Evolutionary conservation across 2,329 filamentous ascomycete genomes (phyloP).

Genomic region (Zymoseptoria brevis): DNA sequence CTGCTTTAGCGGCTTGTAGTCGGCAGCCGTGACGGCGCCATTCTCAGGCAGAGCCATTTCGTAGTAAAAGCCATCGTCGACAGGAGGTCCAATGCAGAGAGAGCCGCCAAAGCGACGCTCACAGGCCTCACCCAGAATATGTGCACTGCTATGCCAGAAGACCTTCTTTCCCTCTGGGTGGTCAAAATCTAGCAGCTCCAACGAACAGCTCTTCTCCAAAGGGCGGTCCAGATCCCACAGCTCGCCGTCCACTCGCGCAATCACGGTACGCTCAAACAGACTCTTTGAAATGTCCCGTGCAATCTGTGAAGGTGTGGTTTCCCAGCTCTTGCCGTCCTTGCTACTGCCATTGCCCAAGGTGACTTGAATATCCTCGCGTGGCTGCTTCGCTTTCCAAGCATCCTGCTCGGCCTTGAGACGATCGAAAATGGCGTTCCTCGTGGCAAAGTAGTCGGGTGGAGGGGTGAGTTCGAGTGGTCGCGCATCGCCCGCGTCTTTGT

Average conservation of each 20-base stretch:
- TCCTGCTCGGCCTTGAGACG: slow-evolving; percentile 77
- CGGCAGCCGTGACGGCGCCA: slow-evolving; percentile 60
- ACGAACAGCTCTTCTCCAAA: slow-evolving; percentile 75
- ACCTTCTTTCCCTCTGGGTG: slow-evolving; percentile 74
- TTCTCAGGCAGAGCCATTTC: slow-evolving; percentile 80
- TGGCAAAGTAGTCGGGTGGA: slow-evolving; percentile 68
- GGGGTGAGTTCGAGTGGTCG: slow-evolving; percentile 42
- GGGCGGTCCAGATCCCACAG: slow-evolving; percentile 92
- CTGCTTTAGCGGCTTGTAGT: slow-evolving; percentile 78
- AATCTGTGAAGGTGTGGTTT: slow-evolving; percentile 78
- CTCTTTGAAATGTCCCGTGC: slow-evolving; percentile 75
- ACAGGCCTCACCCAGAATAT: slow-evolving; percentile 89
- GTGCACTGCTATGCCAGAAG: slow-evolving; percentile 96
- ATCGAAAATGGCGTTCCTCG: slow-evolving; percentile 81
- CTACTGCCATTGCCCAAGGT: slow-evolving; percentile 65
- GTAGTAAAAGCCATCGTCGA: slow-evolving; percentile 91
- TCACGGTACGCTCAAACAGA: slow-evolving; percentile 75
- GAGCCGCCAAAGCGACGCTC: slow-evolving; percentile 87
- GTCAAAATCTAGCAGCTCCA: slow-evolving; percentile 80
- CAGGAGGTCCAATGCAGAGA: slow-evolving; percentile 87
- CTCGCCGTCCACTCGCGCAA: slow-evolving; percentile 75
- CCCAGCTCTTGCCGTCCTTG: slow-evolving; percentile 73
- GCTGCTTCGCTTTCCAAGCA: slow-evolving; percentile 62
- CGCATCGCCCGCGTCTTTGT: slow-evolving; percentile 27
- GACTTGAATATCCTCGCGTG: slow-evolving; percentile 65